Evolutionary conservation across 176 grass and related monocot genomes (phyloP).

Genomic region (Zizania latifolia): DNA sequence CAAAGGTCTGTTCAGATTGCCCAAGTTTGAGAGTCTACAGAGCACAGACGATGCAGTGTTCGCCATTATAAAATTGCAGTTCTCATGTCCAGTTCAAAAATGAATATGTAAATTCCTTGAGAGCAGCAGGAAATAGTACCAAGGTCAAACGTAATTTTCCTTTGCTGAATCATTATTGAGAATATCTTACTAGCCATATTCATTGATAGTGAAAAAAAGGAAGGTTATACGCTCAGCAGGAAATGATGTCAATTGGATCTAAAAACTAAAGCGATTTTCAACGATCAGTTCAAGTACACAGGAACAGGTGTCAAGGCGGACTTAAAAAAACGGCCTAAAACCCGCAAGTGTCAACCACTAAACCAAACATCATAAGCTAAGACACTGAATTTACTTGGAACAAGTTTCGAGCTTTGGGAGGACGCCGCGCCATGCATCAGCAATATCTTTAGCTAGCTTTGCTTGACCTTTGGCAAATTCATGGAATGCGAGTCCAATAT

Average conservation of each 20-base stretch:
- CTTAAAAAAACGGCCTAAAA: slow-evolving; percentile 39
- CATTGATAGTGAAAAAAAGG: background rate
- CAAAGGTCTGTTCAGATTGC: slow-evolving; percentile 66
- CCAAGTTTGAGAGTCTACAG: slow-evolving; percentile 43
- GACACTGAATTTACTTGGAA: slow-evolving; percentile 35
- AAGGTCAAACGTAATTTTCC: background rate
- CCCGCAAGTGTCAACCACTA: background rate
- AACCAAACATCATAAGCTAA: no score
- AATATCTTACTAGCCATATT: background rate
- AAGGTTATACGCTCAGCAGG: background rate
- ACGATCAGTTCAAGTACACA: slow-evolving; percentile 32
- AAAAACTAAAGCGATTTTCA: slow-evolving; percentile 7
- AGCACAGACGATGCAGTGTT: no score
- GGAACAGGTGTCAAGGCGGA: slow-evolving; percentile 26
- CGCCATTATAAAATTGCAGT: no score
- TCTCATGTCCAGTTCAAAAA: background rate
- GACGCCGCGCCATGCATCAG: slow-evolving; percentile 83
- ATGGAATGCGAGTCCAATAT: slow-evolving; percentile 88
- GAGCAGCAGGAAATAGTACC: background rate
- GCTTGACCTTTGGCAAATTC: slow-evolving; percentile 97
- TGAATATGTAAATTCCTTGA: background rate
- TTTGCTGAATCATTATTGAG: slow-evolving; percentile 12
- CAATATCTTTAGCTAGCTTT: slow-evolving; percentile 87
- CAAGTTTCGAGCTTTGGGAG: slow-evolving; percentile 85
- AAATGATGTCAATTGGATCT: slow-evolving; percentile 26